phyloP scores from a whole-genome alignment of 2,329 filamentous ascomycete genomes.

The Penicillium sp. region DNA sequence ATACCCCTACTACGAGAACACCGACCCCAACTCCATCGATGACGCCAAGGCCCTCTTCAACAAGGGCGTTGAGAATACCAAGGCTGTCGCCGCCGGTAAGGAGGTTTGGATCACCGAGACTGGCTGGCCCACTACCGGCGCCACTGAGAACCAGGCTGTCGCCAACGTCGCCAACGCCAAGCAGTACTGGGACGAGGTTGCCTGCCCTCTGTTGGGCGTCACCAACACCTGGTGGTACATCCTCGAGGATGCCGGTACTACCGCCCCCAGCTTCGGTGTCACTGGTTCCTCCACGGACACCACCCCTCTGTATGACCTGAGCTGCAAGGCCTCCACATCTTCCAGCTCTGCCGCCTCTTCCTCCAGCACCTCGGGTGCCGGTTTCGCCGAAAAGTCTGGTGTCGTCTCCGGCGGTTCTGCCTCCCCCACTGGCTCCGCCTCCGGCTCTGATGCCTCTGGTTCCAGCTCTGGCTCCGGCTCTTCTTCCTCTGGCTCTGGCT shows the following conservation, averaged over 20 bases:
- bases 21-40: slow-evolving; percentile 63
- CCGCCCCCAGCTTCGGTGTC: slow-evolving; percentile 43
- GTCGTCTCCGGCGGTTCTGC: slow-evolving; percentile 21
- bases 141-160: slow-evolving; percentile 59
- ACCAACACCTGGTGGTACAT: slow-evolving; percentile 48
- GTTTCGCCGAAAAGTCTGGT: slow-evolving; percentile 9
- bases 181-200: slow-evolving; percentile 76
- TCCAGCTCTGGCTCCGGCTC: not conserved
- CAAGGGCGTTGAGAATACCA: slow-evolving; percentile 61
- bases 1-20: slow-evolving; percentile 79
- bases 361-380: slow-evolving; percentile 17
- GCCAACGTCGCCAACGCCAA: slow-evolving; percentile 67
- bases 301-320: slow-evolving; percentile 40
- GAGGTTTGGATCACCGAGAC: slow-evolving; percentile 85
- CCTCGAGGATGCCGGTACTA: slow-evolving; percentile 37
- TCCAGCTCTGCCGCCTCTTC: slow-evolving; percentile 23
- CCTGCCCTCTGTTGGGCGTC: slow-evolving; percentile 56
- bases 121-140: slow-evolving; percentile 76
- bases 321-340: slow-evolving; percentile 27
- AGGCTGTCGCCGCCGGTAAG: slow-evolving; percentile 61
- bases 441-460: slow-evolving; percentile 9
- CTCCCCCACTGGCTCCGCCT: slow-evolving; percentile 10
- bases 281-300: slow-evolving; percentile 35
- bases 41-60: slow-evolving; percentile 67
- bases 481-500: slow-evolving; percentile 5